Evolutionary conservation across 192 early-diverging fungal genomes (phyloP), one percentile per base, ranked within the genome.

Genomic region (Chytriomyces confervae): DNA sequence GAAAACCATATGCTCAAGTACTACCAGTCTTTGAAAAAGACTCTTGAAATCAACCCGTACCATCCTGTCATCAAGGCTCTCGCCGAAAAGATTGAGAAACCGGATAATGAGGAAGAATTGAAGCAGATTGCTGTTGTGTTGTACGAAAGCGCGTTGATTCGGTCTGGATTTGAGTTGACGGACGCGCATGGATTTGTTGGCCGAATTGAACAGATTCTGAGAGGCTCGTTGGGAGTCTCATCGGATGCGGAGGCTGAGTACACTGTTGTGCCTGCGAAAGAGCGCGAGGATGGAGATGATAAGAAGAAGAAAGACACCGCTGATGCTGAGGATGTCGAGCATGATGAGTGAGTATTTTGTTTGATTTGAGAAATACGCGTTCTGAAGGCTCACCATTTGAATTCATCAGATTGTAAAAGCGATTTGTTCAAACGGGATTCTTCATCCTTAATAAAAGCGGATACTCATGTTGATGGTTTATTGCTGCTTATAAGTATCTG

Each of bases 221-320:
- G 87, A 16, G 20, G 50, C 6, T 27, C 20, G 23, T 50, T 88
- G 24, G 82, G 82, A 9, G 85, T 87, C 5, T 66, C 69, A 66
- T 13, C 62, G 20, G 63, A 79, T 18, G 70, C 24, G 29, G 69
- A 79, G 53, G 82, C 85, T 5, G 78, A 83, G 27, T 79, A 71
- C 24, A 68, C 83, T 47, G 76, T 87, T 50, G 62, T 72, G 27
- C 77, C 72, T 1, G 86, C 84, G 11, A 69, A 70, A n/a, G 82
- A 83, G 53, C 86, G 91, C 18, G 89, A 92, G 76, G 90, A 88
- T 6, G 86, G 90, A 46, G 82, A 92, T 61, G 86, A 92, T 75
- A 36, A 36, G 36, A 36, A 36, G 36, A 36, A 36, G 36, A 4
- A 4, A 2, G 91, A 91, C 78, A 89, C 86, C 73, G 89, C 90